Evolutionary conservation across 345 rosid genomes (phyloP), one percentile per base, ranked within the genome.

Genomic region (Capsella bursapastoris): DNA sequence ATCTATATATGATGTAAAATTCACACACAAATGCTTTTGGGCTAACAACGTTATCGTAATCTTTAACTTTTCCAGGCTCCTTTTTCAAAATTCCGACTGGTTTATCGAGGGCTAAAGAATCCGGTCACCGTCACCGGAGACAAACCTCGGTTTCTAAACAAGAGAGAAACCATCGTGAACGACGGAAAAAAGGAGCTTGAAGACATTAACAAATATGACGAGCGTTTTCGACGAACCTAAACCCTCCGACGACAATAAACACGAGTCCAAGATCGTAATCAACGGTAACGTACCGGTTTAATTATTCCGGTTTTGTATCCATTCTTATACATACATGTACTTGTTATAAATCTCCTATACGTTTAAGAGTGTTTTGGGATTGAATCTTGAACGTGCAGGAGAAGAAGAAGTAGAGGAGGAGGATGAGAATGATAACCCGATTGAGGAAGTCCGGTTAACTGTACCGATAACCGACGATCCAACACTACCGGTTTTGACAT

Each of bases 381-480:
- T 64, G 40, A 15, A 48, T 49, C 29, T 48, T 1, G 5, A 40
- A 47, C 50, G 29, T 43, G 44, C 68, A 77, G 73, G 68, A 48
- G 78, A 76, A 55, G 72, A 76, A 51, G 78, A 76, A 55, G 72
- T 72, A 51, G 78, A 22, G 3, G 68, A 65, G 32, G 74, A 29
- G 60, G 82, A 79, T 53, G 80, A 71, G 66, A 75, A 88, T 29
- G 89, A 85, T 15, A 76, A 25, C 73, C 95, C 92, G 0, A 83
- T 89, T 1, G 90, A 89, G 64, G 73, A 86, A 74, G 92, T 87
- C 45, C 79, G 86, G 63, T 75, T 89, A 47, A 86, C 88, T 0
- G 89, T 89, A 48, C 84, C 88, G 2, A 77, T 79, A 15, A 81
- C 81, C 6, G 87, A 89, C 47, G 88, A 87, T 59, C 87, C 86